These are phyloP conservation scores for Mitosporidium daphniae DNA, from an alignment of 371 early-diverging fungal genomes.

Conservation along the genomic window DNA sequence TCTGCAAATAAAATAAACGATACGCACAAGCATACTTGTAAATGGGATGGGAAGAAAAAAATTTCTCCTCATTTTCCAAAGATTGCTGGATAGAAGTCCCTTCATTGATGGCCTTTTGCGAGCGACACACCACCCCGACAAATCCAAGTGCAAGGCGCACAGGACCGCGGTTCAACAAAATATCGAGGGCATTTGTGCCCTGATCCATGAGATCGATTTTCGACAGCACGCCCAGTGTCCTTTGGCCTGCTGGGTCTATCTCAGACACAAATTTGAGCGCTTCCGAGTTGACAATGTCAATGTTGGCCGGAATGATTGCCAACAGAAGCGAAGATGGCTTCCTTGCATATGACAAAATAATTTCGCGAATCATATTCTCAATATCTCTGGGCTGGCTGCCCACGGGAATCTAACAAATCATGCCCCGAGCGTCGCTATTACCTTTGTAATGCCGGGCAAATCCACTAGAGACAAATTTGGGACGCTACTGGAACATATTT, in stretches of 20 bases:
- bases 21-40: no score
- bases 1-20: no score
- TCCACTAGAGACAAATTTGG: slow-evolving; percentile 87
- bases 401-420: slow-evolving; percentile 92
- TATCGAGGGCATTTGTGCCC: slow-evolving; percentile 15
- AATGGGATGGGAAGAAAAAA: slow-evolving; percentile 33
- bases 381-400: slow-evolving; percentile 63
- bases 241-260: slow-evolving; percentile 53
- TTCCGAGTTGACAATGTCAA: slow-evolving; percentile 90
- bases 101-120: slow-evolving; percentile 40
- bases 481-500: slow-evolving; percentile 56
- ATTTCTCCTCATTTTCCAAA: slow-evolving; percentile 25
- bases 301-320: slow-evolving; percentile 85
- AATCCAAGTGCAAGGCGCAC: slow-evolving; percentile 78
- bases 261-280: slow-evolving; percentile 54
- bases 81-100: slow-evolving; percentile 36
- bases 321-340: slow-evolving; percentile 63
- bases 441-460: slow-evolving; percentile 36
- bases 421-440: no score
- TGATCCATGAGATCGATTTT: slow-evolving; percentile 80
- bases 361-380: slow-evolving; percentile 53
- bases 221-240: slow-evolving; percentile 91
- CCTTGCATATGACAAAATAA: slow-evolving; percentile 61
- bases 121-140: slow-evolving; percentile 78
- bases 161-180: slow-evolving; percentile 41